A percentile compares a stretch with the other conserved stretches of the same genome.
These are phyloP conservation scores for Monilinia polystroma DNA, from an alignment of 2,329 filamentous ascomycete species.

Conservation along the genomic window DNA sequence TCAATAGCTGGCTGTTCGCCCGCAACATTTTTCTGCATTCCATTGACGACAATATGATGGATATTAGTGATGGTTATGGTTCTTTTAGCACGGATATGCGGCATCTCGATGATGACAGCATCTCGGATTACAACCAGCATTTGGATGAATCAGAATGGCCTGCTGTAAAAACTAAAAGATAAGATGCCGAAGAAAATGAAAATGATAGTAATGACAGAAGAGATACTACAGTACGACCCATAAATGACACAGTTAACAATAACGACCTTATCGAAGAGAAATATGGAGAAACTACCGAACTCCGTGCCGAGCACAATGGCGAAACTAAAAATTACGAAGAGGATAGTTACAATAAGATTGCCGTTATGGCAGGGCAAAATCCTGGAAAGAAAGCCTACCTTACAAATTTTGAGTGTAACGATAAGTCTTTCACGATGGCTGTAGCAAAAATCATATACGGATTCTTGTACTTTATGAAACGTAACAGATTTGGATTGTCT, in stretches of 20 bases:
- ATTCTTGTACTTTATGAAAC: neutral
- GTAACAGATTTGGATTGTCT: neutral
- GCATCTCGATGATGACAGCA: neutral
- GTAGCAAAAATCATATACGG: neutral
- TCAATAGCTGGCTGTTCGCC: neutral
- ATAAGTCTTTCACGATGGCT: neutral
- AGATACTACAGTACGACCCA: neutral
- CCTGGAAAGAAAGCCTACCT: neutral
- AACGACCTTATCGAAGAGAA: neutral
- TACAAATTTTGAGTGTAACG: neutral
- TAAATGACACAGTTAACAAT: neutral
- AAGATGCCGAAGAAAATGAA: neutral
- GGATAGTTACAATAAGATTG: neutral
- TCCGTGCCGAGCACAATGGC: neutral
- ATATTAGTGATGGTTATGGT: neutral
- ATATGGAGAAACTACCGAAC: neutral
- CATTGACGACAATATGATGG: neutral
- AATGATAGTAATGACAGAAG: neutral
- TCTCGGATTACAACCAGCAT: neutral
- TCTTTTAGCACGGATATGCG: neutral
- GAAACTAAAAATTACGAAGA: neutral
- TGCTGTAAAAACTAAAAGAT: neutral
- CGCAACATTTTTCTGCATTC: no score
- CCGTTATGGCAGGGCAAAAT: neutral
- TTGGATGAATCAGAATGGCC: neutral